phyloP scores from a whole-genome alignment of 2,329 filamentous ascomycete genomes.

The Pseudopyrenochaeta lycopersici region DNA sequence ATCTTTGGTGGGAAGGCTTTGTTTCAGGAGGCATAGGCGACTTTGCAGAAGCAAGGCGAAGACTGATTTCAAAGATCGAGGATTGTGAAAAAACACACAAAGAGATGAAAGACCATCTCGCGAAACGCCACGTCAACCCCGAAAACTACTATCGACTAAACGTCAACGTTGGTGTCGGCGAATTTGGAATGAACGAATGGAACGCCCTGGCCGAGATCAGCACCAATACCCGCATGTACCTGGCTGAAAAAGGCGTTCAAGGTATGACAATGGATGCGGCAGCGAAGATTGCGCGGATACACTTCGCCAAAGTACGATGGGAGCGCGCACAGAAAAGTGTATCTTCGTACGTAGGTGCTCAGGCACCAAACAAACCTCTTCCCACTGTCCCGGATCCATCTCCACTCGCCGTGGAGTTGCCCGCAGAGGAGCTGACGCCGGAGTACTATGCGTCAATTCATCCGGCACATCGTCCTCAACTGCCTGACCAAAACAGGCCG shows the following conservation, averaged over 20 bases:
- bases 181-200: slow-evolving; percentile 99
- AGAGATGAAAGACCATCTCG: slow-evolving; percentile 82
- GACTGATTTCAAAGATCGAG: slow-evolving; percentile 90
- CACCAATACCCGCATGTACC: slow-evolving; percentile 86
- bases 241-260: slow-evolving; percentile 77
- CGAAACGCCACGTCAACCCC: slow-evolving; percentile 78
- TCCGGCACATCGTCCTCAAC: slow-evolving; percentile 46
- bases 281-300: slow-evolving; percentile 82
- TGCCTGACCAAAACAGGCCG: slow-evolving; percentile 31
- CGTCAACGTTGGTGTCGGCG: slow-evolving; percentile 92
- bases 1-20: slow-evolving; percentile 94
- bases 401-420: slow-evolving; percentile 66
- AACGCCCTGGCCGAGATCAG: slow-evolving; percentile 92
- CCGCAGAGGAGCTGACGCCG: slow-evolving; percentile 61
- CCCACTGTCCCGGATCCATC: slow-evolving; percentile 51
- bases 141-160: slow-evolving; percentile 98
- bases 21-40: slow-evolving; percentile 75
- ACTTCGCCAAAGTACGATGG: slow-evolving; percentile 76
- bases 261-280: slow-evolving; percentile 79
- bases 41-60: slow-evolving; percentile 87
- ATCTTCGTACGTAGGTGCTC: slow-evolving; percentile 31
- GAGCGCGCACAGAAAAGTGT: slow-evolving; percentile 57
- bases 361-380: slow-evolving; percentile 46
- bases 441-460: slow-evolving; percentile 38
- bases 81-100: slow-evolving; percentile 92